phyloP scores from a whole-genome alignment of 345 rosid species.

The Hevea brasiliensis region DNA sequence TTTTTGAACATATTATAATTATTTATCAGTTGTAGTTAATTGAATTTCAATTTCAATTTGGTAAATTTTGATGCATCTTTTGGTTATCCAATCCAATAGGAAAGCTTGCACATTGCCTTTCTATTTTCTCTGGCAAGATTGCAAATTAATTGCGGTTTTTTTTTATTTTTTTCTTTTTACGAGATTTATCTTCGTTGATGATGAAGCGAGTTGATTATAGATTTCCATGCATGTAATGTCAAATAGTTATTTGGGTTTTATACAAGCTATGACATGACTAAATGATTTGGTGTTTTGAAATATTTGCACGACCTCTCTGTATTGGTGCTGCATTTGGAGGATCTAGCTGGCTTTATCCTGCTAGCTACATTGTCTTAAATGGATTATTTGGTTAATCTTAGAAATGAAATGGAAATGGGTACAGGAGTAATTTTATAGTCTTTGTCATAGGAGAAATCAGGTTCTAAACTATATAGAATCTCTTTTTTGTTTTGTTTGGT shows the following conservation, averaged over 20 bases:
- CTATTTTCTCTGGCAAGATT: too few relatives aligned
- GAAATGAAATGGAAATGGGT: background rate
- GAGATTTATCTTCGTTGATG: too few relatives aligned
- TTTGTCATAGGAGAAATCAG: background rate
- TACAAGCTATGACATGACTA: background rate
- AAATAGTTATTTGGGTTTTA: background rate
- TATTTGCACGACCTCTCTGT: background rate
- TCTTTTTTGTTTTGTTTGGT: background rate
- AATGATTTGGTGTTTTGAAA: background rate
- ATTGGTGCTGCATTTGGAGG: background rate
- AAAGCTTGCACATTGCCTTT: too few relatives aligned
- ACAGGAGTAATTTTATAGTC: background rate
- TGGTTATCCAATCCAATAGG: too few relatives aligned
- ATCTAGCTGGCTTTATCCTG: background rate
- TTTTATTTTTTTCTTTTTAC: too few relatives aligned
- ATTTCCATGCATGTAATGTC: too few relatives aligned
- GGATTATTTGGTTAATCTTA: background rate
- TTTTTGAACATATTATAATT: too few relatives aligned
- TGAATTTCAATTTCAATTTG: too few relatives aligned
- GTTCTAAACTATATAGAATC: background rate
- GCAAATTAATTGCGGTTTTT: too few relatives aligned
- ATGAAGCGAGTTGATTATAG: too few relatives aligned
- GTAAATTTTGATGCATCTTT: too few relatives aligned
- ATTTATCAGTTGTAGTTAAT: too few relatives aligned
- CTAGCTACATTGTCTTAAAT: background rate